Evolutionary conservation across 257 asterid genomes (phyloP).

Genomic region (Galeopsis tetrahit): DNA sequence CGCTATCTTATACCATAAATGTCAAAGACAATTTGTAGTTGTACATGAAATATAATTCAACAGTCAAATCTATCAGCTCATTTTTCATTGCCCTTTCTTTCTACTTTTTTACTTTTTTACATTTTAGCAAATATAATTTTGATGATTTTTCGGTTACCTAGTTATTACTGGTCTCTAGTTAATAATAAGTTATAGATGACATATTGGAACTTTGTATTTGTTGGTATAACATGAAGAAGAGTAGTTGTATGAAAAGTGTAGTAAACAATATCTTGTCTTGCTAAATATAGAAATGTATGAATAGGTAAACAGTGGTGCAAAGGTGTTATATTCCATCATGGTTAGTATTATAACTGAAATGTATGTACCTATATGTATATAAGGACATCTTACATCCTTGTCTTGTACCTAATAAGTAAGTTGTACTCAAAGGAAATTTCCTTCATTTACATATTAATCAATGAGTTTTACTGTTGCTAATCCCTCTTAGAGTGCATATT

Average conservation of each 20-base stretch:
- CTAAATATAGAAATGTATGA: slow-evolving; percentile 32
- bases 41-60: slow-evolving; percentile 30
- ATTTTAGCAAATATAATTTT: slow-evolving; percentile 11
- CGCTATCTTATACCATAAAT: slow-evolving; percentile 36
- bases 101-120: background rate
- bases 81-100: slow-evolving; percentile 24
- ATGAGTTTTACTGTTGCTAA: slow-evolving; percentile 30
- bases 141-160: slow-evolving; percentile 8
- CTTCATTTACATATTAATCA: slow-evolving; percentile 35
- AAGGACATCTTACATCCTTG: slow-evolving; percentile 54
- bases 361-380: slow-evolving; percentile 41
- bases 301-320: slow-evolving; percentile 39
- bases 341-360: slow-evolving; percentile 43
- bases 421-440: slow-evolving; percentile 48
- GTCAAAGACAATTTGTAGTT: slow-evolving; percentile 37
- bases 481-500: slow-evolving; percentile 32
- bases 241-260: slow-evolving; percentile 13
- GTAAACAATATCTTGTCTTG: slow-evolving; percentile 14
- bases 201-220: slow-evolving; percentile 22
- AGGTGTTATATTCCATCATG: slow-evolving; percentile 53
- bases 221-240: slow-evolving; percentile 23
- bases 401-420: slow-evolving; percentile 63
- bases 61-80: slow-evolving; percentile 21
- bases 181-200: slow-evolving; percentile 15
- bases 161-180: slow-evolving; percentile 6